Evolutionary conservation across 169 alveolate species (phyloP).

Genomic region (Eimeria necatrix): DNA sequence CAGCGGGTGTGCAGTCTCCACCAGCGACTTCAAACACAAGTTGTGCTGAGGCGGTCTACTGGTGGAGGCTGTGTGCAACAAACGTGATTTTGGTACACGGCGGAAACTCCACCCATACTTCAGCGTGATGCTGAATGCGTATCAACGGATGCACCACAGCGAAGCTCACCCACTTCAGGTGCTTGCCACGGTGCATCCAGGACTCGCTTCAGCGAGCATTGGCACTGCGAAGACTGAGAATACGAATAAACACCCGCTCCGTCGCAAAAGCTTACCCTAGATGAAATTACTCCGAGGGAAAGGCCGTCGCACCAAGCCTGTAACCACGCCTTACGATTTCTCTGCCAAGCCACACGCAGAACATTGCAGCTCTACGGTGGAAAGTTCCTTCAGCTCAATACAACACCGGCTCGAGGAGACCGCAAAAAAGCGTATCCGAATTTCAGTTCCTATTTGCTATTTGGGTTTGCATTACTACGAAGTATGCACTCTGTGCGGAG

Average conservation of each 20-base stretch:
- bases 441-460: no score
- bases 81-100: neutral
- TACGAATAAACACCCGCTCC: neutral
- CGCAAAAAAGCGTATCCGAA: no score
- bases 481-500: neutral
- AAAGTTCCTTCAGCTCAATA: no score
- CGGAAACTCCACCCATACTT: neutral
- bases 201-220: constrained; percentile 8
- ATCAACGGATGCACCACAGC: neutral
- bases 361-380: neutral
- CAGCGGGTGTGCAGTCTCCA: constrained; percentile 1
- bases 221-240: constrained; percentile 39
- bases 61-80: neutral
- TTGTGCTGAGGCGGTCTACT: constrained; percentile 29
- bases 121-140: neutral
- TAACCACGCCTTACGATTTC: constrained; percentile 11
- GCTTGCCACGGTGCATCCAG: neutral
- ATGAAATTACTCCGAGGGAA: neutral
- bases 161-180: neutral
- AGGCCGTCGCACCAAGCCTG: neutral
- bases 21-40: constrained; percentile 47
- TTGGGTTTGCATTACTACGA: no score
- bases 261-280: constrained; percentile 25
- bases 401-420: no score
- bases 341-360: constrained; percentile 2